Conservation (phyloP, 441 rosid species). For the Viola pubescens region DNA sequence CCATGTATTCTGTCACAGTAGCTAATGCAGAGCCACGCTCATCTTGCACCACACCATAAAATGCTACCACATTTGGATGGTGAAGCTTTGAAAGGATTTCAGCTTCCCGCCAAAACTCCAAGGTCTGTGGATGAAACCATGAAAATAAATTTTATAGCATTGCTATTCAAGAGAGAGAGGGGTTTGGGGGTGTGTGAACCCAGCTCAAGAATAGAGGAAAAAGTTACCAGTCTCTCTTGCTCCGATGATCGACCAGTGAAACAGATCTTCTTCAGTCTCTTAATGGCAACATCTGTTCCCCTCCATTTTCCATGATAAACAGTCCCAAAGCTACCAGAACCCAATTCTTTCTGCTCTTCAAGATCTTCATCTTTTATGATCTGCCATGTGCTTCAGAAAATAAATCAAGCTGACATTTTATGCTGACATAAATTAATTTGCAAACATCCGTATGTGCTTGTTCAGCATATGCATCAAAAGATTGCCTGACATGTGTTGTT, state of each 20-base stretch:
- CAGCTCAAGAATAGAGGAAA: not conserved
- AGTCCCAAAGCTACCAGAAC: constrained; percentile 94
- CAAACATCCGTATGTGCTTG: not conserved
- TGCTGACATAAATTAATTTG: not conserved
- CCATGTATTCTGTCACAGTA: constrained; percentile 94
- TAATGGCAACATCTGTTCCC: constrained; percentile 93
- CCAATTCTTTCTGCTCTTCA: constrained; percentile 87
- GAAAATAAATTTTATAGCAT: not conserved
- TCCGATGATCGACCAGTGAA: constrained; percentile 83
- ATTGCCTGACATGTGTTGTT: too few relatives aligned
- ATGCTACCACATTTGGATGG: constrained; percentile 93
- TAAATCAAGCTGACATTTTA: not conserved
- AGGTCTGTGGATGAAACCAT: constrained; percentile 46
- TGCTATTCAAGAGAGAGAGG: too few relatives aligned
- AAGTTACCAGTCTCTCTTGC: constrained; percentile 73
- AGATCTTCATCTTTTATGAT: constrained; percentile 86
- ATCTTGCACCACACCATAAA: constrained; percentile 95
- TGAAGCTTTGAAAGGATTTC: constrained; percentile 87
- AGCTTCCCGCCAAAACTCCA: constrained; percentile 98
- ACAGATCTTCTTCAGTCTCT: constrained; percentile 83
- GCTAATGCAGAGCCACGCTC: constrained; percentile 94
- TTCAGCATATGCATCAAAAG: too few relatives aligned
- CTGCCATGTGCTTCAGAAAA: constrained; percentile 25
- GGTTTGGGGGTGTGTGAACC: not conserved
- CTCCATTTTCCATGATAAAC: constrained; percentile 99